phyloP scores from a whole-genome alignment of 257 asterid species.

The Lycium ferocissimum region DNA sequence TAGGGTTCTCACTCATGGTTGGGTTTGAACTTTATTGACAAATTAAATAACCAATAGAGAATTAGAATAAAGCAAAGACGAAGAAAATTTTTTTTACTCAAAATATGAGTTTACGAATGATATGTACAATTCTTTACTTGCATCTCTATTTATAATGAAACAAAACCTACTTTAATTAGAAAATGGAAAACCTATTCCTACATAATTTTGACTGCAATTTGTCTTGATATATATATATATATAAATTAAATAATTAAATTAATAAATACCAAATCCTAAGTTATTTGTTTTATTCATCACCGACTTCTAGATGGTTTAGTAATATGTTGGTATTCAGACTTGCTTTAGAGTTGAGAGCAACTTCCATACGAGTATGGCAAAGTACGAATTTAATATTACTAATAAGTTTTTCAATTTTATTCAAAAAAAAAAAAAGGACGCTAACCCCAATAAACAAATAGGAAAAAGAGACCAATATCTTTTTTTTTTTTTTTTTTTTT shows the following conservation, averaged over 20 bases:
- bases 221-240: not conserved
- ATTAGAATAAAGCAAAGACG: not conserved
- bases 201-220: not conserved
- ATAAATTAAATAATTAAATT: not conserved
- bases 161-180: not conserved
- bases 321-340: not conserved
- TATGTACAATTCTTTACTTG: not conserved
- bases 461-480: not conserved
- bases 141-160: not conserved
- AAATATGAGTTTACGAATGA: not conserved
- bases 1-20: conserved; percentile 49
- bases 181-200: no score
- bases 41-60: no score
- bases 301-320: not conserved
- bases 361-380: not conserved
- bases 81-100: not conserved
- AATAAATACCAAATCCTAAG: not conserved
- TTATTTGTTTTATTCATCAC: not conserved
- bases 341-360: not conserved
- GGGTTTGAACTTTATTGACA: no score
- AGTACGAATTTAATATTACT: not conserved
- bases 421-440: not conserved
- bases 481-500: not conserved
- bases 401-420: not conserved
- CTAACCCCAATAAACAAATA: not conserved